These are phyloP conservation scores for Nannochloropsis granulata DNA, from an alignment of 108 stramenopile genomes.

Conservation along the genomic window DNA sequence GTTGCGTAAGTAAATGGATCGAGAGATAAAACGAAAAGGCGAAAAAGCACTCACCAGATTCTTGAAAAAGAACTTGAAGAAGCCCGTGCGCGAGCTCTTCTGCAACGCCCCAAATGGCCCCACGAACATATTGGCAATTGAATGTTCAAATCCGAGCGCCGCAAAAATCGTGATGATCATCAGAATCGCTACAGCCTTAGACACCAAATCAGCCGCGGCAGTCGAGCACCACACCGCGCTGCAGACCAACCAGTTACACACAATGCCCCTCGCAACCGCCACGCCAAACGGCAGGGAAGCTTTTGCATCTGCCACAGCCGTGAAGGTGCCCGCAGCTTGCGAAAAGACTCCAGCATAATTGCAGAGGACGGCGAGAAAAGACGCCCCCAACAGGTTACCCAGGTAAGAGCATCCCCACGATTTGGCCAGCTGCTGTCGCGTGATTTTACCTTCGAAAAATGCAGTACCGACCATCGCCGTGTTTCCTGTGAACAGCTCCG, in stretches of 20 bases:
- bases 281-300: slow-evolving; percentile 1
- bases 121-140: slow-evolving; percentile 77
- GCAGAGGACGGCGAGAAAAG: not conserved
- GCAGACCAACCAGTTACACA: slow-evolving; percentile 59
- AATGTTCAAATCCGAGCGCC: slow-evolving; percentile 47
- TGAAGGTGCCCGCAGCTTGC: not conserved
- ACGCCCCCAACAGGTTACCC: slow-evolving; percentile 30
- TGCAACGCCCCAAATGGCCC: not conserved
- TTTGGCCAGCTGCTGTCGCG: slow-evolving; percentile 7
- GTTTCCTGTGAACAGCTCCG: slow-evolving; percentile 32
- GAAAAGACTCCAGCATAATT: not conserved
- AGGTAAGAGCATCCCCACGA: slow-evolving; percentile 21
- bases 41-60: not conserved
- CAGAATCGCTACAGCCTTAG: slow-evolving; percentile 22
- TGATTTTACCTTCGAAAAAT: slow-evolving; percentile 5
- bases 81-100: not conserved
- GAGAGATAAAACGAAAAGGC: not conserved
- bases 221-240: slow-evolving; percentile 16
- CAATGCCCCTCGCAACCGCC: slow-evolving; percentile 64
- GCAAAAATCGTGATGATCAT: slow-evolving; percentile 34
- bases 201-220: slow-evolving; percentile 7
- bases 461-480: slow-evolving; percentile 25
- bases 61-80: not conserved
- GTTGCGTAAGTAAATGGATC: no score
- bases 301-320: not conserved